phyloP scores from a whole-genome alignment of 768 basidiomycete species.

The Pleurotus sapidus region DNA sequence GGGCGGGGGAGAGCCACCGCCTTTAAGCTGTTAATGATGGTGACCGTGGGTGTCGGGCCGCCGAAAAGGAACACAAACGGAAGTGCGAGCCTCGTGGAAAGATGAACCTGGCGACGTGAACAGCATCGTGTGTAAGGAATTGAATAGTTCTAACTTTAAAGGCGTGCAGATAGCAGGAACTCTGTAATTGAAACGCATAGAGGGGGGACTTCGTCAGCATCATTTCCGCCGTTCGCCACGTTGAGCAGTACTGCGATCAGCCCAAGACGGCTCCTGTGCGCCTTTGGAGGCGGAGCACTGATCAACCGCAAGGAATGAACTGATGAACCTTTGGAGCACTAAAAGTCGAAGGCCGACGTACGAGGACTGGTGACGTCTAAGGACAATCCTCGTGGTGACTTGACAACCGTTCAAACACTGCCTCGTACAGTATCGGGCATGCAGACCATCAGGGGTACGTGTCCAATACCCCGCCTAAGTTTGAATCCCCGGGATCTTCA shows the following conservation, averaged over 20 bases:
- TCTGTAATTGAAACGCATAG: neutral
- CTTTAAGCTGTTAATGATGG: neutral
- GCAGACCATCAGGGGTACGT: no score
- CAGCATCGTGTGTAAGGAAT: neutral
- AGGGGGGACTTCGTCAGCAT: neutral
- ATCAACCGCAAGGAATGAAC: no score
- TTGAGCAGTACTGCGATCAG: neutral
- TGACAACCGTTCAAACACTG: no score
- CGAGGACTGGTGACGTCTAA: no score
- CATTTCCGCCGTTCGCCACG: neutral
- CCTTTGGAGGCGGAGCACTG: neutral
- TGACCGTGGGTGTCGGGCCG: slow-evolving; percentile 5
- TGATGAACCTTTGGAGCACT: no score
- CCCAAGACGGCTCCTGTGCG: neutral
- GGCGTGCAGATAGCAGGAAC: neutral
- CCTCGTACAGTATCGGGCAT: no score
- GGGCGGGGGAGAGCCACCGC: neutral
- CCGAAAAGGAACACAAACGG: neutral
- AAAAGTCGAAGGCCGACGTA: no score
- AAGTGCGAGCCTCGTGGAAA: neutral
- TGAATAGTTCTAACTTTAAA: neutral
- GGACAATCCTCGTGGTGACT: no score
- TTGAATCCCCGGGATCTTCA: no score
- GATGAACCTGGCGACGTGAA: neutral
- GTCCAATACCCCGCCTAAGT: no score